These are phyloP conservation scores for Datura wrightii DNA, from an alignment of 257 asterid genomes.

Conservation along the genomic window DNA sequence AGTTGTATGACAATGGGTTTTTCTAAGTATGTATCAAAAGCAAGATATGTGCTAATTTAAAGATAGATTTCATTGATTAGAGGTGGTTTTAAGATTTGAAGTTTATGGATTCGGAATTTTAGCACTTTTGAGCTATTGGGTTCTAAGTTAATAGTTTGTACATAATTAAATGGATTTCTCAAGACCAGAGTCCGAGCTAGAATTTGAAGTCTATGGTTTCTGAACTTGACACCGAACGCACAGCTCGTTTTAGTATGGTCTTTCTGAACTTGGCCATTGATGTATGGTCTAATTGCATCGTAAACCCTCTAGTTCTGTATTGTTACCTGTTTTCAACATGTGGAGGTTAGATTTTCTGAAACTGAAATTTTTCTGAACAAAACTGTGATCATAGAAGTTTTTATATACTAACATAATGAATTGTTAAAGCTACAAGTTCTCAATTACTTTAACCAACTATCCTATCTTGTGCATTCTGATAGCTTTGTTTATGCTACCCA, in stretches of 20 bases:
- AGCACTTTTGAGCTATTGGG: neutral
- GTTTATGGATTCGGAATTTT: neutral
- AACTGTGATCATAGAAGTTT: neutral
- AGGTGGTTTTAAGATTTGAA: neutral
- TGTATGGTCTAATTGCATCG: neutral
- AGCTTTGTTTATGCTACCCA: neutral
- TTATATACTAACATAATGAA: neutral
- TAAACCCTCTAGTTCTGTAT: neutral
- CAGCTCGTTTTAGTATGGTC: neutral
- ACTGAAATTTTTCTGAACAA: neutral
- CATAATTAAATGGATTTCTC: neutral
- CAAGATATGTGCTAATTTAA: too few species aligned
- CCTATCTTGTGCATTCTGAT: slow-evolving; percentile 16
- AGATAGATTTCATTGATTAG: neutral
- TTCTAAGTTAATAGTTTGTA: neutral
- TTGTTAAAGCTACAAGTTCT: neutral
- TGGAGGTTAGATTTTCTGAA: slow-evolving; percentile 15
- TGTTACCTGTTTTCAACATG: neutral
- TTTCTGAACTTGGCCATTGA: neutral
- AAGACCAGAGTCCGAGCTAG: neutral
- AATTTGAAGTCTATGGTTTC: neutral
- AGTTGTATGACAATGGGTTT: neutral
- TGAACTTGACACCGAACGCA: neutral
- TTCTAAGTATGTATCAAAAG: neutral
- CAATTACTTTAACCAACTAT: neutral